Base-by-base conservation (phyloP, 495 filamentous ascomycete species). In the Penicillium manginii region DNA sequence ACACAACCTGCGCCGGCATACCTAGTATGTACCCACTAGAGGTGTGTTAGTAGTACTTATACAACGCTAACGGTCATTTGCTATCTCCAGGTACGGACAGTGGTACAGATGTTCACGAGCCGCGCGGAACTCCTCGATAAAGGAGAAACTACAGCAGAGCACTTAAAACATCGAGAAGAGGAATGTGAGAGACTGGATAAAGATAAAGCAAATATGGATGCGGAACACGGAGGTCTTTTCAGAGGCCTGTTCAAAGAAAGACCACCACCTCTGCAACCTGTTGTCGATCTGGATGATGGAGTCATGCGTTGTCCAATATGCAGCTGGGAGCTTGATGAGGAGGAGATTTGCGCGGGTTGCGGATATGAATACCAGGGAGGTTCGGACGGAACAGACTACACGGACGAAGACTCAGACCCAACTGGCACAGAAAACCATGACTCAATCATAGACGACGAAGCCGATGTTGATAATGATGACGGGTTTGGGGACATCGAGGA, bases 1-100 rank as follows among this genome's bases (percentile, higher is more conserved):
- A 74, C 77, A 8, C 74, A 84, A 57, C 88, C 88, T 0, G 83
- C 88, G 17, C 88, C 88, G 53, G 84, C 88, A n/a, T 91, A 88
- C 71, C 64, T 89, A 58, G 87, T 89, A 64, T 69, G 79, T 73
- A 32, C 22, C 40, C 21, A 15, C 12, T 8, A 4, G 15, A 18
- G 10, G 11, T n/a, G 2, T 19, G 32, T 32, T 32, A 14, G 50
- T 48, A n/a, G n/a, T n/a, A n/a, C n/a, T n/a, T n/a, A 21, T 18
- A 32, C 14, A 49, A 61, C 40, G 48, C 63, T 49, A 53, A 55
- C 62, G 55, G 63, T 39, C 57, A 55, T 64, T 35, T 57, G 35
- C 33, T 52, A 26, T 22, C 14, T n/a, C 4, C 57, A 89, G 86
- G 78, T 91, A 53, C 83, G 86, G 43, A 82, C 89, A 40, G 80